Percentiles rank a stretch among this genome's conserved stretches.
Conservation (phyloP, 208 protist species). For the Trypanosoma rangeli region DNA sequence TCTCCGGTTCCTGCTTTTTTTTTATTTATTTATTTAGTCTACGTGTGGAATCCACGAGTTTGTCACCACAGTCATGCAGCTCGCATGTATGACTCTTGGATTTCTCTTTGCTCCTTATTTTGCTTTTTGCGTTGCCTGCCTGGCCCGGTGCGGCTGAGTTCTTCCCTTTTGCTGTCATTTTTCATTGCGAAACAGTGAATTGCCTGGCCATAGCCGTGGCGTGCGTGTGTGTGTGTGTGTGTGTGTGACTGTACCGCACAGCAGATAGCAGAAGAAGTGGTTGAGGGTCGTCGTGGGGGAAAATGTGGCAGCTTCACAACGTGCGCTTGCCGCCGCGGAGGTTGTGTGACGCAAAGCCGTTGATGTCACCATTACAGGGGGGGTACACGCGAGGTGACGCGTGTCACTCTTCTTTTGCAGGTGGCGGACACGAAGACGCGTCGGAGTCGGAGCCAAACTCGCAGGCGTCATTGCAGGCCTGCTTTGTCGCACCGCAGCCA, state of each 20-base stretch:
- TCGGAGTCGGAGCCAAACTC: slow-evolving; percentile 3
- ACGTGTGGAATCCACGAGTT: neutral
- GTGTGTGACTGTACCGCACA: neutral
- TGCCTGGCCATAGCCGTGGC: neutral
- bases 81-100: neutral
- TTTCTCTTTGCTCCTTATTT: neutral
- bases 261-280: neutral
- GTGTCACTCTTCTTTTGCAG: neutral
- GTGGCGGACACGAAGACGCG: neutral
- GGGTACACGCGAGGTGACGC: neutral
- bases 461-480: slow-evolving; percentile 7
- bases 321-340: neutral
- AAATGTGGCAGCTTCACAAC: neutral
- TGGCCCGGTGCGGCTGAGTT: neutral
- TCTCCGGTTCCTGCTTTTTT: neutral
- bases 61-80: no score
- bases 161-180: neutral
- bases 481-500: neutral
- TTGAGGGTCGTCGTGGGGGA: neutral
- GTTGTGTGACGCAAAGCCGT: neutral
- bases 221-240: neutral
- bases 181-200: no score
- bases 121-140: neutral
- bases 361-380: neutral
- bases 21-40: no score